A percentile compares a stretch with the other conserved stretches of the same genome.
Conservation (phyloP, 768 basidiomycete genomes). For the Mrakia frigida region DNA sequence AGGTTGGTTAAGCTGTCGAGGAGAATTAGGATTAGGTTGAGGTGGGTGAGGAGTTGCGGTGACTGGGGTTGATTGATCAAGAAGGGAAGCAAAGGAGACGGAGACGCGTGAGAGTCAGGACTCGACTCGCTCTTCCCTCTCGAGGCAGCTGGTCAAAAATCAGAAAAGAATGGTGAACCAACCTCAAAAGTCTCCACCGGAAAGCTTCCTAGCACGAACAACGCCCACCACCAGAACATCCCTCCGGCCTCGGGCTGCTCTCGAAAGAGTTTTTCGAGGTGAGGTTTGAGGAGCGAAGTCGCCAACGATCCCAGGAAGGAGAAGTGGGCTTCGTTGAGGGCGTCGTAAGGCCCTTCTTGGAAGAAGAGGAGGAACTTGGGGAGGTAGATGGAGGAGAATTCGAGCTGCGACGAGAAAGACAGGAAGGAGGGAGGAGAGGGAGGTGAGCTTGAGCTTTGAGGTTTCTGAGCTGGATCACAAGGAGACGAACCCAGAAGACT, state of each 20-base stretch:
- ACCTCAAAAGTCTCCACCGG: constrained; percentile 11
- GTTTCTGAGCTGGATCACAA: not conserved
- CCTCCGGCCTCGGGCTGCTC: not conserved
- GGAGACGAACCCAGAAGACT: not conserved
- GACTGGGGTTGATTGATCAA: not conserved
- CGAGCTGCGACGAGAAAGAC: not conserved
- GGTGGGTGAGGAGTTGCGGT: constrained; percentile 1
- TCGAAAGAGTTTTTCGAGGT: not conserved
- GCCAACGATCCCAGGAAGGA: not conserved
- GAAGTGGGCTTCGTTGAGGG: not conserved
- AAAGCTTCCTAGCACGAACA: constrained; percentile 1
- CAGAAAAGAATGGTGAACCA: not conserved
- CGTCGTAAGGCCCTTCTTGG: not conserved
- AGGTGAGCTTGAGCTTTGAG: not conserved
- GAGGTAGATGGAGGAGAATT: constrained; percentile 6
- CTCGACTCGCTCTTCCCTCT: no score
- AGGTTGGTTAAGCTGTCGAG: constrained; percentile 1
- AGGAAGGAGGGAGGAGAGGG: not conserved
- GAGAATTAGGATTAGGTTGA: constrained; percentile 8
- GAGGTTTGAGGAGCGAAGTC: not conserved
- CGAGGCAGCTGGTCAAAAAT: no score
- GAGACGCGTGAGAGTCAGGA: no score
- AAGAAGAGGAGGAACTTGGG: constrained; percentile 4
- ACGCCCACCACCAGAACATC: not conserved
- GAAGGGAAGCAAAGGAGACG: not conserved